Percentiles rank a stretch among this genome's conserved stretches.
Evolutionary conservation across 805 yeast species (phyloP).

Genomic region (Hanseniaspora jakobsenii): DNA sequence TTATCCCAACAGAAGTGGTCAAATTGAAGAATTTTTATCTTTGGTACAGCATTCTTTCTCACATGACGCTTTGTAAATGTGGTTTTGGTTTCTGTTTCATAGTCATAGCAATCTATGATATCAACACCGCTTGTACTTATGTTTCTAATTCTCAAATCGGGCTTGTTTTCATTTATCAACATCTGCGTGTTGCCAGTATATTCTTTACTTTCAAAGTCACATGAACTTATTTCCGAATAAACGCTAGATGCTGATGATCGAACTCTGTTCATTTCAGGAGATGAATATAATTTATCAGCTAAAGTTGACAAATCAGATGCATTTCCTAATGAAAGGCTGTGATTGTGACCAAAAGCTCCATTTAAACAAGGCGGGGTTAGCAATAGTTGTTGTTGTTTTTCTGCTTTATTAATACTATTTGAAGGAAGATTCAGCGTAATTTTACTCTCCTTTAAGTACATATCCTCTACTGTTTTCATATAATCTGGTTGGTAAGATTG

Average conservation of each 20-base stretch:
- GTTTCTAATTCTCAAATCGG: too few species aligned
- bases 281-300: conserved; percentile 12
- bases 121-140: too few species aligned
- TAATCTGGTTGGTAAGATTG: conserved; percentile 5
- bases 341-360: conserved; percentile 5
- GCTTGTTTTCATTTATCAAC: neutral
- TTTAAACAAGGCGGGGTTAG: conserved; percentile 1
- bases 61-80: neutral
- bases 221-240: conserved; percentile 1
- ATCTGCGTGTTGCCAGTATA: neutral
- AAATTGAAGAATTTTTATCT: too few species aligned
- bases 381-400: neutral
- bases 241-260: conserved; percentile 13
- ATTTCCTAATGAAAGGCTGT: conserved; percentile 3
- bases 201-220: neutral
- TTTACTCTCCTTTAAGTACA: neutral
- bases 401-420: neutral
- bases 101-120: too few species aligned
- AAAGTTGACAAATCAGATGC: conserved; percentile 13
- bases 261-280: conserved; percentile 12
- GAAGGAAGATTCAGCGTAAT: neutral
- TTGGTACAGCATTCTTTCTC: neutral
- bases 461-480: neutral
- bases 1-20: too few species aligned
- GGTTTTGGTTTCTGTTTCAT: neutral